A percentile compares a stretch with the other conserved stretches of the same genome.
These are phyloP conservation scores for Voacanga thouarsii DNA, from an alignment of 257 asterid genomes.

Conservation along the genomic window DNA sequence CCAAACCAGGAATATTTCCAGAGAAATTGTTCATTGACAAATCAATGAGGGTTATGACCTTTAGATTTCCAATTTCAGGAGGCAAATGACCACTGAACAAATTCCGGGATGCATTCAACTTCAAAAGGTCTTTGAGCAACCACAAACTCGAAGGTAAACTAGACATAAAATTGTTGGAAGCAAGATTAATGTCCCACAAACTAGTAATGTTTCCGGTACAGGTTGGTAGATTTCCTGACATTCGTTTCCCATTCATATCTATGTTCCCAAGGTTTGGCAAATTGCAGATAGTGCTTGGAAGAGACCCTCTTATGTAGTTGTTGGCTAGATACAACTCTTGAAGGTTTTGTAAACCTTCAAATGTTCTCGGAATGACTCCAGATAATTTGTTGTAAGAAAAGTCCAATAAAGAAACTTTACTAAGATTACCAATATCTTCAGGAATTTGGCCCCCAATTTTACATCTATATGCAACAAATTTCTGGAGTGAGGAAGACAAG, in stretches of 20 bases:
- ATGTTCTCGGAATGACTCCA: constrained; percentile 1
- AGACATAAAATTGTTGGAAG: too few relatives aligned
- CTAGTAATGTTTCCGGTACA: background rate
- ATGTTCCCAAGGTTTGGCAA: background rate
- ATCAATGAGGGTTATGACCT: background rate
- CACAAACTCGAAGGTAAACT: too few relatives aligned
- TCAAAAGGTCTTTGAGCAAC: too few relatives aligned
- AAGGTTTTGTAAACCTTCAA: constrained; percentile 10
- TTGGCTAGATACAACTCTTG: background rate
- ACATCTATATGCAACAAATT: background rate
- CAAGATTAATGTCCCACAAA: too few relatives aligned
- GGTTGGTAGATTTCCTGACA: background rate
- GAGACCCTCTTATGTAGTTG: constrained; percentile 4
- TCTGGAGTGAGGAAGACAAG: constrained; percentile 3
- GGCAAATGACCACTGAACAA: too few relatives aligned
- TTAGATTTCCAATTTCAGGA: constrained; percentile 7
- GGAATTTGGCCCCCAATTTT: background rate
- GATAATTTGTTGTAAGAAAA: background rate
- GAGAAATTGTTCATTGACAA: constrained; percentile 8
- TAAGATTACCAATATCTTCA: background rate
- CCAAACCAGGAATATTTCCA: constrained; percentile 2
- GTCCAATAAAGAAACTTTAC: background rate
- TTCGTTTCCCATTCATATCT: too few relatives aligned
- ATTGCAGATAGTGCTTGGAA: constrained; percentile 1
- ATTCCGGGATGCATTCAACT: too few relatives aligned